These are phyloP conservation scores for Apiospora sp. DNA, from an alignment of 2,329 filamentous ascomycete species.

Conservation along the genomic window DNA sequence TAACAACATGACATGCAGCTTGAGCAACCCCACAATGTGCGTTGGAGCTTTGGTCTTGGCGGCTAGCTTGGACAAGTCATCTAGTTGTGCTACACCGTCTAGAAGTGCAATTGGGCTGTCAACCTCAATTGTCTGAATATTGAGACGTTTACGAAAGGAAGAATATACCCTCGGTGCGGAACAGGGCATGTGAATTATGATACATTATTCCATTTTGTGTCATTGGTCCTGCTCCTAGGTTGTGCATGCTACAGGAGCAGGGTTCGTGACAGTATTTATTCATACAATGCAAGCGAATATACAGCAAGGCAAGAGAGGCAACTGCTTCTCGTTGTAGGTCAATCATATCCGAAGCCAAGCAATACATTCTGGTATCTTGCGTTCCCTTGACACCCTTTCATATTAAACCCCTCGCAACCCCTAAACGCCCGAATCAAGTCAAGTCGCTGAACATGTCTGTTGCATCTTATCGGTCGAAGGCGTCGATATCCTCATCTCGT, in stretches of 20 bases:
- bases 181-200: not conserved
- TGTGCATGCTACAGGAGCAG: not conserved
- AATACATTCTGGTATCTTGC: constrained; percentile 13
- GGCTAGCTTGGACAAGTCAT: not conserved
- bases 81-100: not conserved
- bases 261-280: not conserved
- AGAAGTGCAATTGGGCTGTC: not conserved
- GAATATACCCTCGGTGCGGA: not conserved
- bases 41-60: not conserved
- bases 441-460: not conserved
- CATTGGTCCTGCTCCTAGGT: not conserved
- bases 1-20: not conserved
- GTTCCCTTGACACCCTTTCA: constrained; percentile 1
- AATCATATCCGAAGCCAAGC: constrained; percentile 12
- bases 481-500: constrained; percentile 41
- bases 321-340: constrained; percentile 3
- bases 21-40: not conserved
- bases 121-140: not conserved
- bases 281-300: constrained; percentile 14
- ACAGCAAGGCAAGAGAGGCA: constrained; percentile 15
- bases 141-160: too few relatives aligned
- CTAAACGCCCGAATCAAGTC: constrained; percentile 21
- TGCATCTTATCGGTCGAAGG: constrained; percentile 23
- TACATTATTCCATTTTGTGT: not conserved
- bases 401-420: constrained; percentile 1